Percentiles rank a stretch among this genome's conserved stretches.
These are phyloP conservation scores for Claviceps monticola DNA, from an alignment of 2,329 filamentous ascomycete species.

Conservation along the genomic window DNA sequence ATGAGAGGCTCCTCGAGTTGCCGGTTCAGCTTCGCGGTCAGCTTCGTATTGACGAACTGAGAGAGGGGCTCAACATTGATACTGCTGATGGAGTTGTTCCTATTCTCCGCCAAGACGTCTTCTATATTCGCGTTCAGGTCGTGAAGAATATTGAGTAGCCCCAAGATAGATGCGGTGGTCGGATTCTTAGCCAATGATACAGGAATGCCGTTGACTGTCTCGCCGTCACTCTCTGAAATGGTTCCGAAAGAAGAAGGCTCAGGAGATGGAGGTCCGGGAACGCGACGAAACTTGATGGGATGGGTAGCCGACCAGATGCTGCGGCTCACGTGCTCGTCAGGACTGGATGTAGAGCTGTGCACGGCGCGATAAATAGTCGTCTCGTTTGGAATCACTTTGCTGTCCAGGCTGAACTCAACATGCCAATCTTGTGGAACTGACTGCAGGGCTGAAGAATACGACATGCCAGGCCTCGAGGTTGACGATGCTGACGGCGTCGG, in stretches of 20 bases:
- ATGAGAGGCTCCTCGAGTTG: constrained; percentile 94
- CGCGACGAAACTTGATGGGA: constrained; percentile 80
- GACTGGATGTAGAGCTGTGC: constrained; percentile 42
- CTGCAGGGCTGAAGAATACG: constrained; percentile 75
- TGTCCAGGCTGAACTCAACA: constrained; percentile 84
- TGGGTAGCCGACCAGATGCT: constrained; percentile 87
- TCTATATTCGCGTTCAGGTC: constrained; percentile 87
- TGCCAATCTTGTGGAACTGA: constrained; percentile 86
- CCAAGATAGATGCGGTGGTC: constrained; percentile 74
- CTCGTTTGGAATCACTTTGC: constrained; percentile 72
- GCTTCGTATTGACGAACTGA: constrained; percentile 96
- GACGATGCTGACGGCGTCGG: constrained; percentile 40
- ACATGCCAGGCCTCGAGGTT: constrained; percentile 45
- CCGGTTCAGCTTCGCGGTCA: constrained; percentile 93
- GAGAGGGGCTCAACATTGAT: constrained; percentile 71
- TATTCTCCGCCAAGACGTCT: constrained; percentile 68
- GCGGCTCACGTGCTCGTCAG: constrained; percentile 53
- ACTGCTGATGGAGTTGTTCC: constrained; percentile 49
- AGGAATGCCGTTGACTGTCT: constrained; percentile 50
- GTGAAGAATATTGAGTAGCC: constrained; percentile 78
- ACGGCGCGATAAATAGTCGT: constrained; percentile 94
- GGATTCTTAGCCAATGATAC: constrained; percentile 71
- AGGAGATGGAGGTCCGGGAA: constrained; percentile 65
- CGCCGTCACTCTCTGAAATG: constrained; percentile 33
- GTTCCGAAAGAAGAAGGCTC: constrained; percentile 50